Evolutionary conservation across 2,329 filamentous ascomycete species (phyloP), one percentile per base, ranked within the genome.

Genomic region (Thelonectria rubi): DNA sequence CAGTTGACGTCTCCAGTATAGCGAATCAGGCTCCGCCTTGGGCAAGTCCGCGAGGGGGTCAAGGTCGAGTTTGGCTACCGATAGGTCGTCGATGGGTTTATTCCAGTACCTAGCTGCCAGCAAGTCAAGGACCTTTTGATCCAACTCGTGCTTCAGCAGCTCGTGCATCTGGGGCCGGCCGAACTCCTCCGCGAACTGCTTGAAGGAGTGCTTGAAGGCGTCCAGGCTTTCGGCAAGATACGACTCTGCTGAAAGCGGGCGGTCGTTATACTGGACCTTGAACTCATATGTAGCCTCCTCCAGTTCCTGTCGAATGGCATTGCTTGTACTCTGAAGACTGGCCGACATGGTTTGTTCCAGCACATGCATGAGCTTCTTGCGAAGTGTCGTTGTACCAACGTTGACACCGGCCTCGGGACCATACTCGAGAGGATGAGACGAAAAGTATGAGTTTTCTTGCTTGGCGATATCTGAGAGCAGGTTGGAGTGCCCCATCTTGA

Each of bases 221-320:
- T 99, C 95, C 3, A 99, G 81, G 68, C 92, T 97, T 76, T 98
- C 95, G 2, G 95, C 95, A 40, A 99, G 86, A 74, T 99, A 99
- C 4, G 94, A 97, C 75, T 99, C 95, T 2, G 95, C 95, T 52
- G 93, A 97, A 37, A 99, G 82, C 1, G 94, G 93, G 7, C 95
- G 89, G 75, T 99, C 95, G 73, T 99, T 99, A 80, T 99, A 99
- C 76, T 99, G 96, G 5, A 99, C 95, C 76, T 99, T 99, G 84
- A 97, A 99, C 77, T 99, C 94, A 74, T 99, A 99, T 0, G 92
- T 94, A 3, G 95, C 94, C 78, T 99, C 95, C 72, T 97, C 94
- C 0, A 99, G 86, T 76, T 99, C 95, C 75, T 97, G 93, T 64
- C 91, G 90, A 67, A 99, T 97, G 10, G 93, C 93, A 73, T 97